Evolutionary conservation across 1,284 basidiomycete genomes (phyloP).

Genomic region (Testicularia cyperi): DNA sequence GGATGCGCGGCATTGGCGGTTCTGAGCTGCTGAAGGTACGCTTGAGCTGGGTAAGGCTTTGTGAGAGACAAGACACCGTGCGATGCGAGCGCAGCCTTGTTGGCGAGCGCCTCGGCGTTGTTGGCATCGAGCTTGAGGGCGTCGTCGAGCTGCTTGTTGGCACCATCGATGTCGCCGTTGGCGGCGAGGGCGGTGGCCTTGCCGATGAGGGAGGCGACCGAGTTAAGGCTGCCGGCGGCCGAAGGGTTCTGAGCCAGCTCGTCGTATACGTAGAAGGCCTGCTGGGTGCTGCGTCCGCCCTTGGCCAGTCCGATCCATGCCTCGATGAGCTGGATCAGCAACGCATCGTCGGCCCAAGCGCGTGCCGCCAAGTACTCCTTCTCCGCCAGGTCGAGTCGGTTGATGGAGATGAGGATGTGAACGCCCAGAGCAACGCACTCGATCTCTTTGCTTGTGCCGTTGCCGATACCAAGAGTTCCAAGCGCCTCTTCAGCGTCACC

Average conservation of each 20-base stretch:
- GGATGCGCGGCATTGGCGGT: constrained; percentile 16
- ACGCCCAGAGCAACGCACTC: constrained; percentile 56
- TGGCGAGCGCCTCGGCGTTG: constrained; percentile 36
- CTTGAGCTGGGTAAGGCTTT: neutral
- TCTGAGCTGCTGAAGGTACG: constrained; percentile 11
- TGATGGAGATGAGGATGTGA: constrained; percentile 56
- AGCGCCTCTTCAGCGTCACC: constrained; percentile 52
- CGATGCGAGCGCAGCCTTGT: constrained; percentile 25
- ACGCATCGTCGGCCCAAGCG: constrained; percentile 54
- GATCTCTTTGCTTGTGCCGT: constrained; percentile 37
- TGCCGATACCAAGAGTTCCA: constrained; percentile 45
- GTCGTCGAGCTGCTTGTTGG: constrained; percentile 35
- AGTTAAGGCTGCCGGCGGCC: constrained; percentile 24
- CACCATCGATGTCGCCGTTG: constrained; percentile 27
- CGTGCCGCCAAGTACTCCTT: constrained; percentile 53
- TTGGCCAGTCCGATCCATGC: constrained; percentile 54
- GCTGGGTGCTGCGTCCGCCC: constrained; percentile 54
- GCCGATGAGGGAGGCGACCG: constrained; percentile 41
- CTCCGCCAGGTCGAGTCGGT: constrained; percentile 55
- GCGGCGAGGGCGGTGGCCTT: constrained; percentile 52
- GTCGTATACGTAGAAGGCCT: constrained; percentile 59
- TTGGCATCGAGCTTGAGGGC: constrained; percentile 26
- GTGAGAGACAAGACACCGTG: constrained; percentile 1
- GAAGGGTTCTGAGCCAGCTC: constrained; percentile 54
- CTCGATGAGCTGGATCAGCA: constrained; percentile 58